These are phyloP conservation scores for Pseudogymnoascus sp. DNA, from an alignment of 2,329 filamentous ascomycete genomes.

Conservation along the genomic window DNA sequence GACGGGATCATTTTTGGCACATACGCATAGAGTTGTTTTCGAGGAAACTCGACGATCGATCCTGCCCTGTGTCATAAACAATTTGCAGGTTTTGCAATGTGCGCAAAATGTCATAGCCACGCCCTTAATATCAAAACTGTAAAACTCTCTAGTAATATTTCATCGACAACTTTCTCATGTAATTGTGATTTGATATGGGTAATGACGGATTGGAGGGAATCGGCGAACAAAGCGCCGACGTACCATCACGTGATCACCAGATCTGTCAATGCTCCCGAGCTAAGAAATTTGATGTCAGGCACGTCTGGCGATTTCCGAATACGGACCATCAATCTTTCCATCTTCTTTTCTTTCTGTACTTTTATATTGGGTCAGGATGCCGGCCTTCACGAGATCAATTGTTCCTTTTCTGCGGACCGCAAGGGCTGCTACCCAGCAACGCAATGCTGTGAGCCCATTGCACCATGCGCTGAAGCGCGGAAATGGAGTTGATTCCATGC, in stretches of 20 bases:
- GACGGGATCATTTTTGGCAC: not conserved
- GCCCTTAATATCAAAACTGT: not conserved
- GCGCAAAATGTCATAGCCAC: not conserved
- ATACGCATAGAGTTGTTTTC: not conserved
- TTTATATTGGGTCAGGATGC: constrained; percentile 52
- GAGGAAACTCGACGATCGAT: not conserved
- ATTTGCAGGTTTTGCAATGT: not conserved
- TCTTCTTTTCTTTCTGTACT: constrained; percentile 15
- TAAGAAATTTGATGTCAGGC: constrained; percentile 10
- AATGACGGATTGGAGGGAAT: constrained; percentile 1
- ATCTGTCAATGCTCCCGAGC: not conserved
- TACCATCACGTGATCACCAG: not conserved
- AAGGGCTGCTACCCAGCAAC: constrained; percentile 63
- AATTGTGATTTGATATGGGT: constrained; percentile 1
- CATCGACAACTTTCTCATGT: not conserved
- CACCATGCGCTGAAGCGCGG: constrained; percentile 60
- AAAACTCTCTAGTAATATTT: not conserved
- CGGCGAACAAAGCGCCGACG: not conserved
- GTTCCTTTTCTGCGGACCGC: constrained; percentile 76
- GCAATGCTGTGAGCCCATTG: constrained; percentile 66
- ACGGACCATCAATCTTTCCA: constrained; percentile 6
- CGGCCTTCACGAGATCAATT: constrained; percentile 69
- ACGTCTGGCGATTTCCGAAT: constrained; percentile 4
- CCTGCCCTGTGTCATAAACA: not conserved
- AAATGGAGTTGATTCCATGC: constrained; percentile 57